Percentiles rank a stretch among this genome's conserved stretches.
Conservation (phyloP, 78 protist species). For the Diacronema lutheri region DNA sequence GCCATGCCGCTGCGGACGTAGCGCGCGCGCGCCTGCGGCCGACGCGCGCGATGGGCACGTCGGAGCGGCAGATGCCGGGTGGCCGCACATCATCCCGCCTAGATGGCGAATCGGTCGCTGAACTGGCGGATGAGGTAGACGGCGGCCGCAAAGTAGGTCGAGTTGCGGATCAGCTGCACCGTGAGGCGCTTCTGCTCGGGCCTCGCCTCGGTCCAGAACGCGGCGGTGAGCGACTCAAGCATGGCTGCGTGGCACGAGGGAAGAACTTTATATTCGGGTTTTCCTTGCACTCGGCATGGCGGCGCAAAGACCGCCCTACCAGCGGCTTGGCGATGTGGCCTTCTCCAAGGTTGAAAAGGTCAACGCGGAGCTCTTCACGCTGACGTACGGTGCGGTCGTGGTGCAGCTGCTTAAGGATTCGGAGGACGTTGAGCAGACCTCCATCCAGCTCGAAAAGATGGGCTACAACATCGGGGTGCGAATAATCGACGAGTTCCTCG, state of each 20-base stretch:
- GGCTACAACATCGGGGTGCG: conserved; percentile 94
- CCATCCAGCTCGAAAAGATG: conserved; percentile 91
- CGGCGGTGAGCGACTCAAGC: too few relatives aligned
- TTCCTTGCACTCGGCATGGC: too few relatives aligned
- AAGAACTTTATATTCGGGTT: too few relatives aligned
- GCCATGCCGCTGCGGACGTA: too few relatives aligned
- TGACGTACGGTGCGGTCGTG: conserved; percentile 96
- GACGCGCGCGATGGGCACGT: too few relatives aligned
- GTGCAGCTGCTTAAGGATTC: conserved; percentile 89
- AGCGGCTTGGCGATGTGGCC: conserved; percentile 21
- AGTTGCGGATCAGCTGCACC: neutral
- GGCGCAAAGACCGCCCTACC: too few relatives aligned
- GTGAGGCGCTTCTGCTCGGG: neutral
- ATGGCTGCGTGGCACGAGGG: too few relatives aligned
- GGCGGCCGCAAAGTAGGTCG: neutral
- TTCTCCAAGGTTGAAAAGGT: conserved; percentile 34
- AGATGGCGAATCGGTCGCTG: neutral
- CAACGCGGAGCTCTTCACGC: conserved; percentile 89
- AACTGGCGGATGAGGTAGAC: neutral
- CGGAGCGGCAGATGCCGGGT: too few relatives aligned
- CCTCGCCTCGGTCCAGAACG: neutral
- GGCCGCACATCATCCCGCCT: too few relatives aligned
- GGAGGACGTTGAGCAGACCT: conserved; percentile 78
- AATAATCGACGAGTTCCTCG: conserved; percentile 91
- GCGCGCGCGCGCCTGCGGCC: too few relatives aligned